Base-by-base conservation (phyloP, 495 filamentous ascomycete genomes). In the Hypoxylon trugodes region DNA sequence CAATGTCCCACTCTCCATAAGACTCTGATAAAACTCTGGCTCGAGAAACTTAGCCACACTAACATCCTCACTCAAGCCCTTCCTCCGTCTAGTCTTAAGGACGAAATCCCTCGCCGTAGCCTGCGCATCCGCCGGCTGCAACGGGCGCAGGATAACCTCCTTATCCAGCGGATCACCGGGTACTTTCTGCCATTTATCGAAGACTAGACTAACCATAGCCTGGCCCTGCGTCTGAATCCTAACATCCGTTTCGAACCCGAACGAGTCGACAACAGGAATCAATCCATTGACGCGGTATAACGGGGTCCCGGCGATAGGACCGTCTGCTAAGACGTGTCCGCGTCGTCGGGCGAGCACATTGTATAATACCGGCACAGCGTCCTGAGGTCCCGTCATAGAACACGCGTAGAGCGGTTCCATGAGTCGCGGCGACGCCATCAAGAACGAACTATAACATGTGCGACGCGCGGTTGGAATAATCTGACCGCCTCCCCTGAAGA, bases 201-300 rank as follows among this genome's bases (percentile, higher is more conserved):
- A 98, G 0, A 93, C 91, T n/a, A 98, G 81, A 66, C 87, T 92
- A 43, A 96, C 85, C 72, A 90, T 90, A 25, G 91, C 90, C 72
- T 93, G 90, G 35, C 95, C 94, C 73, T 96, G 93, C 0, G 96
- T 98, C 72, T 96, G 93, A 67, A 98, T 98, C 33, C 95, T 80
- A 36, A 98, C 82, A 77, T 98, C 95, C 2, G 95, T 98, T 77
- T 98, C 95, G 74, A 98, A 97, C 5, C 95, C 95, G 70, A 98
- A 98, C 8, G 86, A 90, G 77, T 98, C 95, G 67, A 98, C 96
- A 28, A 98, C 95, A 0, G 95, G 95, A 43, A 98, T 89, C 19
- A 97, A 81, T 1, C 95, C 95, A 55, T 85, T 89, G 24, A 97
- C 92, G 9, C 87, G 86, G 77, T 98, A 98, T 9, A 98, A 82